Evolutionary conservation across 2,329 filamentous ascomycete genomes (phyloP).

Genomic region (Dendrostoma leiphaemia): DNA sequence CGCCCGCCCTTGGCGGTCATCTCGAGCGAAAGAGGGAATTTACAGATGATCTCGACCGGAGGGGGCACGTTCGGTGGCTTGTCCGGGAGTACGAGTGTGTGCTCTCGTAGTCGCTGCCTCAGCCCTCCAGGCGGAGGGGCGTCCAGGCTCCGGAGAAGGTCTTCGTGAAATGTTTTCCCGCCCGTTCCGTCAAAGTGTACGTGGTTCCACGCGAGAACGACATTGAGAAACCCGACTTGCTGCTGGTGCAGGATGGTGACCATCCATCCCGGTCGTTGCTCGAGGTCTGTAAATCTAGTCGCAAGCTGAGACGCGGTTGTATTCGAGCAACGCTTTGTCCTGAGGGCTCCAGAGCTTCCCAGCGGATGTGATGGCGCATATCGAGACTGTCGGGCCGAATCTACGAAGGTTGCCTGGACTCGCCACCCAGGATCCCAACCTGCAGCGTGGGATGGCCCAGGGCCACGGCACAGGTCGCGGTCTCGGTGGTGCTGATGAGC

Average conservation of each 20-base stretch:
- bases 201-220: conserved; percentile 28
- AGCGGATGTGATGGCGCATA: conserved; percentile 16
- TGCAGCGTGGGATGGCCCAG: conserved; percentile 17
- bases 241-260: neutral
- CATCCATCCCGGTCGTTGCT: conserved; percentile 8
- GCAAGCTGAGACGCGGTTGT: conserved; percentile 5
- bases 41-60: conserved; percentile 23
- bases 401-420: conserved; percentile 15
- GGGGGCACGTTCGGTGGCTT: conserved; percentile 21
- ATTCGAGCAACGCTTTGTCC: neutral
- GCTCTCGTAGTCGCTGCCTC: conserved; percentile 11
- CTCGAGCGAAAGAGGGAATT: conserved; percentile 19
- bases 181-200: conserved; percentile 28
- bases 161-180: conserved; percentile 31
- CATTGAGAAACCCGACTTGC: conserved; percentile 20
- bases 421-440: conserved; percentile 9
- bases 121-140: neutral
- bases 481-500: conserved; percentile 9
- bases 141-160: conserved; percentile 27
- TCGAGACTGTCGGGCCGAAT: conserved; percentile 14
- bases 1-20: conserved; percentile 21
- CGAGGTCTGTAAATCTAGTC: conserved; percentile 1
- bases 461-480: conserved; percentile 9
- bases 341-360: conserved; percentile 1
- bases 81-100: conserved; percentile 1